Evolutionary conservation across 805 yeast species (phyloP).

Genomic region (Candida parachauliodes): DNA sequence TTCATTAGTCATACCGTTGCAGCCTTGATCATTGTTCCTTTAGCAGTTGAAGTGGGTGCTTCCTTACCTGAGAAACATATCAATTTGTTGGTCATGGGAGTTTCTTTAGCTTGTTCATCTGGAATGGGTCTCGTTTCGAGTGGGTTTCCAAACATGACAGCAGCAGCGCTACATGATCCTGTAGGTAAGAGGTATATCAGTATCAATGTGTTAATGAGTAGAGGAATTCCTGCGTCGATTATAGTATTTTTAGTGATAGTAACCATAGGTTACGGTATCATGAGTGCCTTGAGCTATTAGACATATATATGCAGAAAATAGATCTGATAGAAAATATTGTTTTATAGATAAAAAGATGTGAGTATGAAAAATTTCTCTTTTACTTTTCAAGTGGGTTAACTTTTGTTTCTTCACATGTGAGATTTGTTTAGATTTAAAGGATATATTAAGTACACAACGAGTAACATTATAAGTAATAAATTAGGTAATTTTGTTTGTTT

Average conservation of each 20-base stretch:
- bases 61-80: conserved; percentile 36
- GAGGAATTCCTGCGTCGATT: conserved; percentile 41
- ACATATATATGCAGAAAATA: not conserved
- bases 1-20: conserved; percentile 46
- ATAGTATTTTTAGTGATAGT: conserved; percentile 33
- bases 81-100: conserved; percentile 37
- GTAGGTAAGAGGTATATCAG: conserved; percentile 38
- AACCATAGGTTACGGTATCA: conserved; percentile 39
- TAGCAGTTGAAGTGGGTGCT: conserved; percentile 40
- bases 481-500: too few relatives aligned
- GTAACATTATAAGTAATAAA: too few relatives aligned
- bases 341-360: too few relatives aligned
- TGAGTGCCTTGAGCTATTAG: conserved; percentile 27
- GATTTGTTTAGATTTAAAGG: too few relatives aligned
- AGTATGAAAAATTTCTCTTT: not conserved
- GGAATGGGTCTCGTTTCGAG: conserved; percentile 46
- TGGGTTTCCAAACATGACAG: conserved; percentile 44
- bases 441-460: too few relatives aligned
- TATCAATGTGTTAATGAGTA: conserved; percentile 38
- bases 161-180: conserved; percentile 41
- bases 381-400: too few relatives aligned
- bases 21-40: conserved; percentile 39
- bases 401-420: too few relatives aligned
- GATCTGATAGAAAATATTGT: too few relatives aligned
- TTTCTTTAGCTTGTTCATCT: conserved; percentile 39